These are phyloP conservation scores for Ormosia emarginata DNA, from an alignment of 306 rosid genomes.

Conservation along the genomic window DNA sequence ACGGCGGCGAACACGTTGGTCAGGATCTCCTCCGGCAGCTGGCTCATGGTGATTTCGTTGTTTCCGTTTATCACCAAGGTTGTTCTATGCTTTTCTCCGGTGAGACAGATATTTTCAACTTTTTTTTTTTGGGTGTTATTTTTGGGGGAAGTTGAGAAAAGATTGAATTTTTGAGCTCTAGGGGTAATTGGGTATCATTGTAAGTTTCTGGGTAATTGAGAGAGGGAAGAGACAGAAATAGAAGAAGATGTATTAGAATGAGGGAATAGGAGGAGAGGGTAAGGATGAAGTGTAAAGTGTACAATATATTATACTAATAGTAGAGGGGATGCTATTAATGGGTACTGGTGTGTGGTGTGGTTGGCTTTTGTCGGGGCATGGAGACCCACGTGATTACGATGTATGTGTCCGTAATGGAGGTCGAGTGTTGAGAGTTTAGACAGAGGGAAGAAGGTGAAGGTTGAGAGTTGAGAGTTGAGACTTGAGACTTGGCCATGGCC, in stretches of 20 bases:
- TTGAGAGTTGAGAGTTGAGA: background rate
- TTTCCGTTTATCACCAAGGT: background rate
- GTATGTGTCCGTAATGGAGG: background rate
- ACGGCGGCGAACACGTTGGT: conserved; percentile 37
- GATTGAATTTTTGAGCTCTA: background rate
- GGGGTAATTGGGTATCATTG: background rate
- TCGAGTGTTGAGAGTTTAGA: background rate
- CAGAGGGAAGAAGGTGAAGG: background rate
- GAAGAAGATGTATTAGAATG: too few species aligned
- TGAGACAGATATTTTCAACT: too few species aligned
- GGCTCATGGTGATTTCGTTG: conserved; percentile 26
- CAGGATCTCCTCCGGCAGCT: conserved; percentile 59
- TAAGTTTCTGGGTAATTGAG: background rate
- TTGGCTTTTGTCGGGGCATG: conserved; percentile 8
- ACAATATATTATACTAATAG: background rate
- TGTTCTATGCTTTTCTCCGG: too few species aligned
- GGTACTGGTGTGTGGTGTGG: background rate
- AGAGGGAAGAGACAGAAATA: too few species aligned
- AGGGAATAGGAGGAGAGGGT: background rate
- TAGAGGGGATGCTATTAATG: background rate
- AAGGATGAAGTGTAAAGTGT: background rate
- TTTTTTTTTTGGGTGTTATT: too few species aligned
- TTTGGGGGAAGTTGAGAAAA: background rate
- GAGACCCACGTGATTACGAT: conserved; percentile 37
- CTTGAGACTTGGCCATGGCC: background rate